Evolutionary conservation across 2,329 filamentous ascomycete genomes (phyloP), one percentile per base, ranked within the genome.

Genomic region (Epichloe gansuensis): DNA sequence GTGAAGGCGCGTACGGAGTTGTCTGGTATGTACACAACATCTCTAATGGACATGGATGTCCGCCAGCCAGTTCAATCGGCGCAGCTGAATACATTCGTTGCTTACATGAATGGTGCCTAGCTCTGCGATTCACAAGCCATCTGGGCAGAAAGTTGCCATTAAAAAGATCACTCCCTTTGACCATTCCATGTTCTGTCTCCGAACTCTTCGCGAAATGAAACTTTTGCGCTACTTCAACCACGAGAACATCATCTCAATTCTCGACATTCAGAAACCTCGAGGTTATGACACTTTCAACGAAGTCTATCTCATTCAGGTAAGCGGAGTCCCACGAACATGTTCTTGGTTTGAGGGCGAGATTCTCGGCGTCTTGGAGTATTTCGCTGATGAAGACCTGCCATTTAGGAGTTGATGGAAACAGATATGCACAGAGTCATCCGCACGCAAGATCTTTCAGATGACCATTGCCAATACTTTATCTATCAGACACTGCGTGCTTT

Each of bases 161-260:
- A 98, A 98, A 79, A 98, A 98, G 80, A 98, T 98, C 64, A 97
- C 90, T 0, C 93, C 93, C 5, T 98, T 98, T 71, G 93, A 98
- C 65, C 93, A 97, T 69, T 95, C 89, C 67, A 96, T 96, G 90
- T 96, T 96, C 77, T 96, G 91, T 69, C 74, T 98, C 63, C 80
- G 93, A 68, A 98, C 93, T 1, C 76, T 98, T 59, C 89, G 93
- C 70, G 93, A 98, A 74, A 98, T 98, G 93, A 98, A 98, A 80
- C 78, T 98, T 53, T 75, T 98, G 64, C 82, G 93, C 63, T 97
- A 98, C 73, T 98, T 98, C 77, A 98, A 97, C 74, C 93, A 98
- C 68, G 93, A 98, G 73, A 98, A 98, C 72, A 97, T 98, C 74
- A 98, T 98, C 67, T 97, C 90, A 50, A 98, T 98, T 62, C 82